Evolutionary conservation across 805 yeast genomes (phyloP), one percentile per base, ranked within the genome.

Genomic region (Wickerhamomyces silvicola): DNA sequence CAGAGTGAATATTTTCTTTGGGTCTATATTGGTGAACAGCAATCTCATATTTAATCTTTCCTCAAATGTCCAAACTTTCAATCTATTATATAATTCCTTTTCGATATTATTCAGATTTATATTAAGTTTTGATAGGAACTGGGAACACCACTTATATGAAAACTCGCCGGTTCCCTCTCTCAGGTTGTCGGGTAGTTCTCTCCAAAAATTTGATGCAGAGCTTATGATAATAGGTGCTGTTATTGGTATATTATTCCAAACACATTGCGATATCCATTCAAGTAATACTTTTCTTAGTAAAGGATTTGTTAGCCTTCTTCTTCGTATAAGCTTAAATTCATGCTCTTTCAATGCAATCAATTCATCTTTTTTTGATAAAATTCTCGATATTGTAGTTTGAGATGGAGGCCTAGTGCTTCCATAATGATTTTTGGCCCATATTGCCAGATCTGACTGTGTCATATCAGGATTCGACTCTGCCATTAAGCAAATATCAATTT

Each of bases 261-360:
- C 68, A 16, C 78, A 72, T 48, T 77, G 83, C 0, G 78, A 67
- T 24, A 77, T 72, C 83, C 83, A 78, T 48, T 78, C 83, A n/a
- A 75, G 68, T 26, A 78, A 51, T n/a, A 78, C 75, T 28, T 68
- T 66, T 22, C 82, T 55, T 10, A 78, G 60, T 16, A 78, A 48
- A n/a, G 73, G 72, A 35, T 72, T 74, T 22, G 81, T 53, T 8
- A 62, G 41, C 28, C 66, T 46, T 36, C 65, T 56, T 32, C 81
- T 55, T 33, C 77, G 50, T 10, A 70, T 68, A 38, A 66, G 59
- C 55, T 50, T 68, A 54, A 64, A 73, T 51, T 65, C 81, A 39
- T 63, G 65, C 29, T 69, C 72, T 41, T 69, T 69, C 18, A 70
- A 46, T 1, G 76, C 65, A 10, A 72, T 60, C 21, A 71, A 48